Base-by-base conservation (phyloP, 2,329 filamentous ascomycete species). In the Arachnomyces sp. region DNA sequence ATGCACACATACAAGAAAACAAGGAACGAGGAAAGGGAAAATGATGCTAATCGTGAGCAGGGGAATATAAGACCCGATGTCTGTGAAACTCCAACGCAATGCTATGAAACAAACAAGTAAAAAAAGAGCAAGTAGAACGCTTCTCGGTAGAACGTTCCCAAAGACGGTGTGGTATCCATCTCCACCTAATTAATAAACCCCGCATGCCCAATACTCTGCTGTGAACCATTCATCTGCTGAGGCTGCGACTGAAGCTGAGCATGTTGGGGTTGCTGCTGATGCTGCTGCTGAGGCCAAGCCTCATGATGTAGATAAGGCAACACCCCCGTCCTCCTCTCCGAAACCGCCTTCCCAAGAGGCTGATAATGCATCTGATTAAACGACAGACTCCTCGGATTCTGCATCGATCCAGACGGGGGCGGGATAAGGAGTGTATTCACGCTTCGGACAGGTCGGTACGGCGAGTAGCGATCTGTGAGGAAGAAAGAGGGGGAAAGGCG, bases 391-490 rank as follows among this genome's bases (percentile, higher is more conserved):
- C 84, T 68, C 56, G 87, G 82, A 51, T 84, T 76, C 47, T 90
- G 82, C 47, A 93, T 74, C 6, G 86, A 86, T 7, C 79, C 74
- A 16, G 85, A 84, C 0, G 88, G 84, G 5, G 88, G 86, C 25
- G 89, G 89, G 43, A 92, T 87, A 20, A 95, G 72, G n/a, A 96
- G 75, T 1, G 87, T 94, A 51, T 92, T 88, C 43, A 95, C 86
- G 45, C 86, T 77, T 39, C 89, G 83, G 30, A 95, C 82, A 1
- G 90, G 90, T 48, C 87, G 84, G 64, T 96, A 96, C 2, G 92
- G 92, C 40, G 90, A 96, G 47, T 84, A 81, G 42, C 92, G 78
- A 58, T 94, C 86, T 55, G 85, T 83, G 29, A 95, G 71, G 63
- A 93, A 93, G 54, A 86, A 78, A 8, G 84, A 89, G 1, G 90